These are phyloP conservation scores for Ostreobium quekettii DNA, from an alignment of 139 green algal genomes.

Conservation along the genomic window DNA sequence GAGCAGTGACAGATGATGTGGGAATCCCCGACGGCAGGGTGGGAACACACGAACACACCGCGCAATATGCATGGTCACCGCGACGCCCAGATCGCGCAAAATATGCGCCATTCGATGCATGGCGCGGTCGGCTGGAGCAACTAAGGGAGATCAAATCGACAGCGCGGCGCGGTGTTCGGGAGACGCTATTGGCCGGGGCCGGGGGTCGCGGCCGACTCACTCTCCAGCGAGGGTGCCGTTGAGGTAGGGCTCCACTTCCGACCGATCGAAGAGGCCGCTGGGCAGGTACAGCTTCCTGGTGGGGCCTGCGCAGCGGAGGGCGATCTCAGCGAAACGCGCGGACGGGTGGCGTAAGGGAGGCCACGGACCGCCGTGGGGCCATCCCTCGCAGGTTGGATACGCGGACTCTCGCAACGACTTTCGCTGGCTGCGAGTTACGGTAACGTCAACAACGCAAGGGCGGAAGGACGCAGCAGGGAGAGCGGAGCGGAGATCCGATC, in stretches of 20 bases:
- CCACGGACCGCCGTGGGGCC: not conserved
- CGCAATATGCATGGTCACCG: too few species aligned
- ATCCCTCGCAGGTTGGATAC: not conserved
- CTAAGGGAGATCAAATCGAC: too few species aligned
- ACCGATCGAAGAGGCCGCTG: slow-evolving; percentile 65
- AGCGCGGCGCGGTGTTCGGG: not conserved
- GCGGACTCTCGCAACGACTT: not conserved
- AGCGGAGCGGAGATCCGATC: too few species aligned
- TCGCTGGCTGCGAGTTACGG: not conserved
- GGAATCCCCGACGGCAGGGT: too few species aligned
- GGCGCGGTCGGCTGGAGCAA: too few species aligned
- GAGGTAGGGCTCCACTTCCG: slow-evolving; percentile 76
- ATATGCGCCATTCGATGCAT: too few species aligned
- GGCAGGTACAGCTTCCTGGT: slow-evolving; percentile 77
- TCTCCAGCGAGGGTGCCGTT: slow-evolving; percentile 82
- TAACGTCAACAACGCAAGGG: too few species aligned
- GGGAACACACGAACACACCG: too few species aligned
- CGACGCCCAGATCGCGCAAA: too few species aligned
- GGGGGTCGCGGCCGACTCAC: slow-evolving; percentile 45
- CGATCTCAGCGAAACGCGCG: not conserved
- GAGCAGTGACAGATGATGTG: too few species aligned
- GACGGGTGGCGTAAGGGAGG: not conserved
- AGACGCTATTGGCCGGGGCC: not conserved
- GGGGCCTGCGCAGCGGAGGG: slow-evolving; percentile 47
- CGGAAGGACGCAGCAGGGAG: too few species aligned